A percentile compares a stretch with the other conserved stretches of the same genome.
These are phyloP conservation scores for Glebionis coronaria DNA, from an alignment of 129 eudicot genomes.

Conservation along the genomic window DNA sequence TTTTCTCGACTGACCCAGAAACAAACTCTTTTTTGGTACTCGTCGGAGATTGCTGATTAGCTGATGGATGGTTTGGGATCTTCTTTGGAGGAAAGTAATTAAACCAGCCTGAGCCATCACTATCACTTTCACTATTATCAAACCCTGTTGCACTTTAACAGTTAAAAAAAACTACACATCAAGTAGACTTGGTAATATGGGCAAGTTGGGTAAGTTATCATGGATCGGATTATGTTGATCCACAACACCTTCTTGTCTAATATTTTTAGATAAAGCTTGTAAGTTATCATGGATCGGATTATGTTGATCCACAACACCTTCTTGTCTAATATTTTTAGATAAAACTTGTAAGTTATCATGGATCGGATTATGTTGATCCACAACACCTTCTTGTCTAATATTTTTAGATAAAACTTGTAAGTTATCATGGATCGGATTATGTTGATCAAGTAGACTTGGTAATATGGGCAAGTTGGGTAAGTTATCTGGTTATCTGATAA, in stretches of 20 bases:
- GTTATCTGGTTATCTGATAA: no score
- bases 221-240: background rate
- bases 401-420: no score
- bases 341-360: no score
- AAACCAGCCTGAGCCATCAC: background rate
- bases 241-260: background rate
- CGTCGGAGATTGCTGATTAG: background rate
- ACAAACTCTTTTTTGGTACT: background rate
- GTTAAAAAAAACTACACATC: background rate
- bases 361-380: background rate
- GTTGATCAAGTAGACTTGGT: no score
- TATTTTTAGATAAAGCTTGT: no score
- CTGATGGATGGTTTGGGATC: background rate
- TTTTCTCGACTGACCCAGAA: no score
- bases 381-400: background rate
- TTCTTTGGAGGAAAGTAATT: no score
- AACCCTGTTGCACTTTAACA: constrained; percentile 8
- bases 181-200: background rate
- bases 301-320: no score
- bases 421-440: no score
- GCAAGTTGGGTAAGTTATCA: background rate
- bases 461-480: no score
- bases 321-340: no score
- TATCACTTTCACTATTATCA: constrained; percentile 1
- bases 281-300: no score